phyloP scores from a whole-genome alignment of 2,329 filamentous ascomycete species.

The Hypocrella siamensis region DNA sequence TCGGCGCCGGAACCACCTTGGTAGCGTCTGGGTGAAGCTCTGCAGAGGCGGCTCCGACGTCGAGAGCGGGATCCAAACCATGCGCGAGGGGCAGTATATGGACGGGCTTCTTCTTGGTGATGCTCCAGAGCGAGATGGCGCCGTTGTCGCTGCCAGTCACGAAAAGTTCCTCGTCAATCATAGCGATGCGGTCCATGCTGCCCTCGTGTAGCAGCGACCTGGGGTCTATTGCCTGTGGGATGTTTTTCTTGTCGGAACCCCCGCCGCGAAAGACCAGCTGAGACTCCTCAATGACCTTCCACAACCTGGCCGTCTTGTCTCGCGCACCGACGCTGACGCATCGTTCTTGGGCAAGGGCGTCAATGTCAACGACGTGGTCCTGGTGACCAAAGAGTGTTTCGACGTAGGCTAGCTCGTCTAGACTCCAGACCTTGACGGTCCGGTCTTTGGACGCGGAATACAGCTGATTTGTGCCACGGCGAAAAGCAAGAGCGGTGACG shows the following conservation, averaged over 20 bases:
- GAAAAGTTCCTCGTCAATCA: constrained; percentile 78
- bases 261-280: constrained; percentile 91
- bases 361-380: constrained; percentile 73
- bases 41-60: constrained; percentile 56
- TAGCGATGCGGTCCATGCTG: constrained; percentile 80
- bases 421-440: constrained; percentile 88
- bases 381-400: constrained; percentile 96
- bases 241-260: constrained; percentile 43
- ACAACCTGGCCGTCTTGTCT: constrained; percentile 80
- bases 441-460: constrained; percentile 85
- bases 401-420: constrained; percentile 83
- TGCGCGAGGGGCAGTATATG: constrained; percentile 69
- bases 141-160: constrained; percentile 92
- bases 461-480: constrained; percentile 75
- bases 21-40: constrained; percentile 43
- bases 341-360: constrained; percentile 68
- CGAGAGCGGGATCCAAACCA: constrained; percentile 60
- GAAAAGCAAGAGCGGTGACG: constrained; percentile 72
- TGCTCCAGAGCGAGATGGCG: constrained; percentile 69
- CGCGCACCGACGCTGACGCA: constrained; percentile 83
- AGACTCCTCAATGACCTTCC: constrained; percentile 92
- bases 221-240: constrained; percentile 24
- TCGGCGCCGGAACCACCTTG: constrained; percentile 43
- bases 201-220: constrained; percentile 54
- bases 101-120: constrained; percentile 89